Percentiles rank a stretch among this genome's conserved stretches.
These are phyloP conservation scores for Detonula confervacea DNA, from an alignment of 352 stramenopile species.

Conservation along the genomic window DNA sequence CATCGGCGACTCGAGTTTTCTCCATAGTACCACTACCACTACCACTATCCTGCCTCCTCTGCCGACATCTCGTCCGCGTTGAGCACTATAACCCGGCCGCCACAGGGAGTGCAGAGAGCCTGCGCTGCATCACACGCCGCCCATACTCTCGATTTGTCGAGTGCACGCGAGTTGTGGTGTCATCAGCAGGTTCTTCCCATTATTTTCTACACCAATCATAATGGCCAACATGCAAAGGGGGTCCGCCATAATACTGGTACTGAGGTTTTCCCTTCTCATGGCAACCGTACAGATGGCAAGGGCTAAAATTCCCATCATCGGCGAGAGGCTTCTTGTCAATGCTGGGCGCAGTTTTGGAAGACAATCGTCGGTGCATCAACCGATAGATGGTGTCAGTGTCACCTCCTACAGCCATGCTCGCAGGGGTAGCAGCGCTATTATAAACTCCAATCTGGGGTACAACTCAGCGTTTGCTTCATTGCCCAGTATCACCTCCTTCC, in stretches of 20 bases:
- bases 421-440: background rate
- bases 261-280: background rate
- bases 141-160: too few relatives aligned
- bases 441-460: background rate
- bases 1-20: too few relatives aligned
- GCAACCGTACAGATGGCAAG: slow-evolving; percentile 2
- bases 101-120: too few relatives aligned
- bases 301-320: background rate
- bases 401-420: background rate
- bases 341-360: background rate
- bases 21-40: too few relatives aligned
- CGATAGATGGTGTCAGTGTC: background rate
- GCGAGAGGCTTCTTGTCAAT: background rate
- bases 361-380: background rate
- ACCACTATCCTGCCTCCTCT: too few relatives aligned
- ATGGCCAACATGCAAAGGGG: background rate
- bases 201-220: background rate
- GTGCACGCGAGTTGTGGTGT: too few relatives aligned
- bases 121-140: too few relatives aligned
- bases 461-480: background rate
- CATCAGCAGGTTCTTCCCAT: too few relatives aligned
- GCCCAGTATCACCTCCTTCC: background rate
- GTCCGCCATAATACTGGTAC: slow-evolving; percentile 1
- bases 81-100: too few relatives aligned
- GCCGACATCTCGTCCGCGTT: too few relatives aligned